Conservation (phyloP, 768 basidiomycete genomes). For the Harrya chromipes region DNA sequence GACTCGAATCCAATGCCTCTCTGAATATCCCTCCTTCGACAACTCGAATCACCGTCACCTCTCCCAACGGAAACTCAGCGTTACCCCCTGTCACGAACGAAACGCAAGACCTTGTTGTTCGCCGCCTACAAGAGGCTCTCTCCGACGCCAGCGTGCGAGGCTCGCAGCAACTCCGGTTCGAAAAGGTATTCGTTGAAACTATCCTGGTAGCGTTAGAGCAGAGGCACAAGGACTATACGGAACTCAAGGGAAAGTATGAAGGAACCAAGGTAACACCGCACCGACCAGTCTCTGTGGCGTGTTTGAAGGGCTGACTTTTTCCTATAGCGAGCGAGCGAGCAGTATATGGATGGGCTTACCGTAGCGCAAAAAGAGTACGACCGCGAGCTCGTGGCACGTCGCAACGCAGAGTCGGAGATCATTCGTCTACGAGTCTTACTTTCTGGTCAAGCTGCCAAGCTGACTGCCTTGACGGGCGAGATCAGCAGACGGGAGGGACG, state of each 20-base stretch:
- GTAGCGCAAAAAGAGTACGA: slow-evolving; percentile 96
- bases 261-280: slow-evolving; percentile 73
- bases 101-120: slow-evolving; percentile 43
- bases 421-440: slow-evolving; percentile 79
- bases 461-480: slow-evolving; percentile 84
- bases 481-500: slow-evolving; percentile 74
- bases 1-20: slow-evolving; percentile 26
- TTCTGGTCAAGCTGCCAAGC: slow-evolving; percentile 83
- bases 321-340: slow-evolving; percentile 80
- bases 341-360: slow-evolving; percentile 87
- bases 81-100: slow-evolving; percentile 31
- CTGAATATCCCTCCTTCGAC: slow-evolving; percentile 14
- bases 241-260: slow-evolving; percentile 76
- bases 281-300: neutral
- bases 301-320: neutral
- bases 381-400: slow-evolving; percentile 79
- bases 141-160: slow-evolving; percentile 58
- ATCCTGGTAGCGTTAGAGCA: slow-evolving; percentile 66
- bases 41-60: slow-evolving; percentile 45
- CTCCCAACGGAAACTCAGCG: slow-evolving; percentile 34
- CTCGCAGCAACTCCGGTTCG: slow-evolving; percentile 61
- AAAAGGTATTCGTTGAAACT: slow-evolving; percentile 68
- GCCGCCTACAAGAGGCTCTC: slow-evolving; percentile 60
- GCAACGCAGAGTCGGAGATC: slow-evolving; percentile 92
- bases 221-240: slow-evolving; percentile 53